A percentile compares a stretch with the other conserved stretches of the same genome.
phyloP scores from a whole-genome alignment of 1,139 yeast genomes.

The Wickerhamomyces sp. region DNA sequence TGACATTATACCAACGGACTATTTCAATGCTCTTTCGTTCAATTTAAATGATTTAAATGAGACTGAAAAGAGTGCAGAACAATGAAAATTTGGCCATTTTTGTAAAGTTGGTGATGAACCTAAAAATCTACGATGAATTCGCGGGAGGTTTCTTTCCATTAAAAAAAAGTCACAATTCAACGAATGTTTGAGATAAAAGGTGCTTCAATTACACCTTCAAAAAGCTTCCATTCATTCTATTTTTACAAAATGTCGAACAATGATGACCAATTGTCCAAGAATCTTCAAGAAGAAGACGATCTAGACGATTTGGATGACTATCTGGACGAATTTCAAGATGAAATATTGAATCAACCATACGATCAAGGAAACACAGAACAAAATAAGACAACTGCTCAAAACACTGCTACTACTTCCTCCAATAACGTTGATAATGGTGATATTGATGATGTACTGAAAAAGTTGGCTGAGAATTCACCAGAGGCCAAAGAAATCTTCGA shows the following conservation, averaged over 20 bases:
- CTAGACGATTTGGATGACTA: constrained; percentile 73
- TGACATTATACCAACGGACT: not conserved
- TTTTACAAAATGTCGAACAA: not conserved
- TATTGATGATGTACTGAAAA: constrained; percentile 53
- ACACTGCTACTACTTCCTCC: constrained; percentile 3
- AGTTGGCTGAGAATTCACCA: constrained; percentile 54
- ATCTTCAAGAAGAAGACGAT: constrained; percentile 42
- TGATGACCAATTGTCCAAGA: not conserved
- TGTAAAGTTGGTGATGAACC: too few relatives aligned
- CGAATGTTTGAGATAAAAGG: too few relatives aligned
- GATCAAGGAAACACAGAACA: constrained; percentile 5
- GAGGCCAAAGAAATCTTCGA: constrained; percentile 55
- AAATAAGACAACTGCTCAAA: constrained; percentile 4
- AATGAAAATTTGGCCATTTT: not conserved
- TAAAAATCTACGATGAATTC: too few relatives aligned
- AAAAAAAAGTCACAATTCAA: too few relatives aligned
- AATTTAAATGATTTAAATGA: too few relatives aligned
- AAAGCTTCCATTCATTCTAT: not conserved
- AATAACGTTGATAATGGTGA: constrained; percentile 36
- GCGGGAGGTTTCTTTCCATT: too few relatives aligned
- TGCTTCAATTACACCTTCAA: not conserved
- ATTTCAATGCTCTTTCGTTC: too few relatives aligned
- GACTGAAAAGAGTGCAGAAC: not conserved
- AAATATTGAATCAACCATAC: constrained; percentile 54
- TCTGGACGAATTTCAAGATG: constrained; percentile 74